Base-by-base conservation (phyloP, 2,329 filamentous ascomycete species). In the Didymella lethalis region DNA sequence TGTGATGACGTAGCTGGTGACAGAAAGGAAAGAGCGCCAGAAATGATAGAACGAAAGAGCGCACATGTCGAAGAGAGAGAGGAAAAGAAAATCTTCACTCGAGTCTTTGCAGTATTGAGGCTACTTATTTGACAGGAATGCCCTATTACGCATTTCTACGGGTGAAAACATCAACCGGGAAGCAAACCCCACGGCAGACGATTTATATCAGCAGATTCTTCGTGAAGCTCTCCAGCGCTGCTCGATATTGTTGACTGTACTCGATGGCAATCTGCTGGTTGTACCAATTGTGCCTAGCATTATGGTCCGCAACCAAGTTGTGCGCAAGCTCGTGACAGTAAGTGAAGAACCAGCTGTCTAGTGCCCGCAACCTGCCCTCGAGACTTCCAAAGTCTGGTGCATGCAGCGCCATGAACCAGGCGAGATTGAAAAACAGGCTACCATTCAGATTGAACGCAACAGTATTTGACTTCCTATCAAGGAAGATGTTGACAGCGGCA, bases 251-350 rank as follows among this genome's bases (percentile, higher is more conserved):
- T 62, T 75, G 73, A 45, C 70, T 72, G 43, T 69, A 76, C 63
- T 76, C 73, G 31, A 76, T 74, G n/a, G 73, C 73, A 50, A 76
- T 76, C 63, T 76, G 74, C 61, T 74, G 70, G 51, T 76, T 71
- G 53, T 76, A 77, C 75, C 75, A 77, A 26, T 64, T 74, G 53
- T 76, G 74, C 52, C 75, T 63, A 12, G 75, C 73, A 56, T 75
- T 76, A 76, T 98, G 94, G 63, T 87, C 84, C 36, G 80, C 79
- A 8, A 97, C 92, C 54, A 99, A 80, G 75, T 99, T 99, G 79
- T 99, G 95, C 57, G 95, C 93, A 76, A 99, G 80, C 79, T 99
- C 96, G 75, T 99, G 95, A 62, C 93, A 96, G 61, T 97, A 77
- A n/a, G 95, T 93, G 64, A 97, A 90, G 86, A 90, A 97, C 94